Base-by-base conservation (phyloP, 306 rosid species). In the Lagenaria siceraria region DNA sequence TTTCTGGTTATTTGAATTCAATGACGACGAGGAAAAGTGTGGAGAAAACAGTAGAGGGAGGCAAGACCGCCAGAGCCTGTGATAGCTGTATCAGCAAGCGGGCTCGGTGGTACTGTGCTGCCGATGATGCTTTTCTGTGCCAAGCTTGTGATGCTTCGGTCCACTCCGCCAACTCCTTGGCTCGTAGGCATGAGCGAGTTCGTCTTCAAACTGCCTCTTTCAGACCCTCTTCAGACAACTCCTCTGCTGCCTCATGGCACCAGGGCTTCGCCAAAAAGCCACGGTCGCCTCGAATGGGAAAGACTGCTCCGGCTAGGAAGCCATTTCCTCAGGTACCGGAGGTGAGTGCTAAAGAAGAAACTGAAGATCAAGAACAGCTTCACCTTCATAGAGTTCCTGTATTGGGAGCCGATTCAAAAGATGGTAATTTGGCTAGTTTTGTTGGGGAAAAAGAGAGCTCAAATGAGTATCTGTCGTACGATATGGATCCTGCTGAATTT, bases 101-200 rank as follows among this genome's bases (percentile, higher is more conserved):
- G 2, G 99, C 99, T 9, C 92, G 99, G 0, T 92, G 98, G 99
- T 95, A 90, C 69, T 95, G 99, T 48, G 96, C 98, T 3, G 97
- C 99, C 8, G 99, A 95, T 63, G 99, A 95, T 69, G 99, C 98
- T 51, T 95, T 95, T 69, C 90, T 95, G 19, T 95, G 99, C 64
- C 91, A 89, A 61, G 62, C 89, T 3, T 96, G 99, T 27, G 98
- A 96, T 86, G 85, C 89, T 36, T 84, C 86, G 0, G 97, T 96
- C 3, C 99, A 96, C 88, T 92, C 98, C 0, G 98, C 98, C 5
- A 96, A 96, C 12, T 76, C 90, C 0, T 71, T 95, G 70, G 96
- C 99, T 10, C 83, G 88, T 0, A 77, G 98, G 43, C 99, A 96
- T 35, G 86, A 86, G 33, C 54, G 99, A 17, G 88, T 95, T 12